Conservation (phyloP, 2,329 filamentous ascomycete genomes). For the Diaporthe citri region DNA sequence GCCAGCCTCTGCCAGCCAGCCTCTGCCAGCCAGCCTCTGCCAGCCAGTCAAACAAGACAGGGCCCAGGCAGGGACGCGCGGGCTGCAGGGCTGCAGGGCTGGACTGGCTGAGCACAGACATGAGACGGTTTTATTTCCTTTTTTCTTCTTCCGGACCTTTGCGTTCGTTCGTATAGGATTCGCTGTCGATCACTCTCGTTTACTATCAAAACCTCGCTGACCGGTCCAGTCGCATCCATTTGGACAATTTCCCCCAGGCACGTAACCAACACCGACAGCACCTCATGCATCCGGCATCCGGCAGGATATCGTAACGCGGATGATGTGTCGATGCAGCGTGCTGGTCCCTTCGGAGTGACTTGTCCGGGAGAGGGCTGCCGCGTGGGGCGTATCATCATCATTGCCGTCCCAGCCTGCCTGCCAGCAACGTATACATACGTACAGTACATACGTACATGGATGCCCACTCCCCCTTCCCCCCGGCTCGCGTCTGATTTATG, state of each 20-base stretch:
- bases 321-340: constrained; percentile 1
- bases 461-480: not conserved
- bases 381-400: not conserved
- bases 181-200: not conserved
- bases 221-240: constrained; percentile 3
- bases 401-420: no score
- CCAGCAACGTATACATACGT: not conserved
- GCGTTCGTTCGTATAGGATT: not conserved
- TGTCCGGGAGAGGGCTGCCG: not conserved
- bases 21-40: not conserved
- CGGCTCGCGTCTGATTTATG: not conserved
- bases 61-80: not conserved
- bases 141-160: not conserved
- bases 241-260: not conserved
- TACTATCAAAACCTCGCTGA: not conserved
- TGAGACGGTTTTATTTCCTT: not conserved
- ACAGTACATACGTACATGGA: not conserved
- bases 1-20: not conserved
- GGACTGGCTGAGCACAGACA: constrained; percentile 5
- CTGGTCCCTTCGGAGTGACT: not conserved
- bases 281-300: not conserved
- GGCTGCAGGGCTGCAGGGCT: constrained; percentile 26
- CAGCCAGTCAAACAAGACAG: not conserved
- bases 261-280: not conserved
- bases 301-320: not conserved